Base-by-base conservation (phyloP, 2,329 filamentous ascomycete species). In the Alternaria conjuncta region DNA sequence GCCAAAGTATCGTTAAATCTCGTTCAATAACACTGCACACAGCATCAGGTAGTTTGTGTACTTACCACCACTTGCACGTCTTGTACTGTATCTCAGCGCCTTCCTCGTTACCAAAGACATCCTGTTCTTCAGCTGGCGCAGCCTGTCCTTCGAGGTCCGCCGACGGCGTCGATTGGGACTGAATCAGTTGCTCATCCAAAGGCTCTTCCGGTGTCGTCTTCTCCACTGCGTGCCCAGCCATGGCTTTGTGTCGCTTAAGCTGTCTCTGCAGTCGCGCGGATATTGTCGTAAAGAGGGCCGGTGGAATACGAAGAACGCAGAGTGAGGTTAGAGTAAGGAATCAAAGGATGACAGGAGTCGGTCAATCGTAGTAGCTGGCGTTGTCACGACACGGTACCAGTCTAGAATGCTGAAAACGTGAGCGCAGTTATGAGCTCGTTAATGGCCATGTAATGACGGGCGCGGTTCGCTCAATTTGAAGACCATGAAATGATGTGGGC, bases 71-170 rank as follows among this genome's bases (percentile, higher is more conserved):
- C 60, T 78, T 78, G 78, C 85, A 80, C 0, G 83, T 83, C 67
- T 83, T 83, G 72, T 86, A 86, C 64, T 86, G 82, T 59, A 86
- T 81, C 60, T 83, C 81, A 6, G 75, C 75, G 4, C 71, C 72
- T 23, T 71, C 71, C 67, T 78, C 76, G 36, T 75, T 69, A 15
- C 73, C 72, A 43, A 75, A 78, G 28, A 60, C 60, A 50, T 68
- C 65, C 13, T 66, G 53, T n/a, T 58, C 51, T 12, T 9, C 13
- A 12, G 28, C 18, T 18, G 43, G 18, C 6, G 41, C 43, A 23
- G 25, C 28, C 44, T 70, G 71, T 50, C 45, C 57, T 60, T 73
- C 71, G 9, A 60, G 18, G 11, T 73, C 67, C 20, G 63, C 60
- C 12, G 57, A 46, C 25, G 26, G 30, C 23, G 25, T 47, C 12